A percentile compares a stretch with the other conserved stretches of the same genome.
Conservation (phyloP, 129 eudicot genomes). For the Artemisia annua region DNA sequence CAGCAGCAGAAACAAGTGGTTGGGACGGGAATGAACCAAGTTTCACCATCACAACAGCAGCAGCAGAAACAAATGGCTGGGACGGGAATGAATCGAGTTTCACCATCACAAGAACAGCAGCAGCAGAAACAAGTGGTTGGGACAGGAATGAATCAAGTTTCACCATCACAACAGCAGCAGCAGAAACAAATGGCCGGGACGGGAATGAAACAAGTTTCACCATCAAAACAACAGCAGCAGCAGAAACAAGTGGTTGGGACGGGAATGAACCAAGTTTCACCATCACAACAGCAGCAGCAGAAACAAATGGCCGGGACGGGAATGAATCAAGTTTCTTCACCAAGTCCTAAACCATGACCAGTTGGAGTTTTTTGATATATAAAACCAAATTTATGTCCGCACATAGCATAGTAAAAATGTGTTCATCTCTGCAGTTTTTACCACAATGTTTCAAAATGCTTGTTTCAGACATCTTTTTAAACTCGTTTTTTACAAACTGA, state of each 20-base stretch:
- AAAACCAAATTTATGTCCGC: background rate
- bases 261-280: background rate
- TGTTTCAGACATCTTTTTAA: too few species aligned
- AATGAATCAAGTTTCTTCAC: slow-evolving; percentile 56
- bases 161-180: background rate
- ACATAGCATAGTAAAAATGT: too few species aligned
- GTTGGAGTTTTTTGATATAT: background rate
- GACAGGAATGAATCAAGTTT: background rate
- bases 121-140: too few species aligned
- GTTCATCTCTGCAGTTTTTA: too few species aligned
- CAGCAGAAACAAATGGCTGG: too few species aligned
- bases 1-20: slow-evolving; percentile 25
- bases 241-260: background rate
- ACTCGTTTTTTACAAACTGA: too few species aligned
- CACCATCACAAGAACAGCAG: background rate
- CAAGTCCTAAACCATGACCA: slow-evolving; percentile 36
- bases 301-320: slow-evolving; percentile 40
- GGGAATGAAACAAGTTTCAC: background rate
- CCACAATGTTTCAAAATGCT: too few species aligned
- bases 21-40: slow-evolving; percentile 49
- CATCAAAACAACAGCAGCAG: background rate
- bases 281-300: slow-evolving; percentile 3
- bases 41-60: slow-evolving; percentile 36
- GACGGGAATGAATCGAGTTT: background rate
- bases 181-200: too few species aligned